phyloP scores from a whole-genome alignment of 164 flowering plant species.

The Aristolochia fimbriata region DNA sequence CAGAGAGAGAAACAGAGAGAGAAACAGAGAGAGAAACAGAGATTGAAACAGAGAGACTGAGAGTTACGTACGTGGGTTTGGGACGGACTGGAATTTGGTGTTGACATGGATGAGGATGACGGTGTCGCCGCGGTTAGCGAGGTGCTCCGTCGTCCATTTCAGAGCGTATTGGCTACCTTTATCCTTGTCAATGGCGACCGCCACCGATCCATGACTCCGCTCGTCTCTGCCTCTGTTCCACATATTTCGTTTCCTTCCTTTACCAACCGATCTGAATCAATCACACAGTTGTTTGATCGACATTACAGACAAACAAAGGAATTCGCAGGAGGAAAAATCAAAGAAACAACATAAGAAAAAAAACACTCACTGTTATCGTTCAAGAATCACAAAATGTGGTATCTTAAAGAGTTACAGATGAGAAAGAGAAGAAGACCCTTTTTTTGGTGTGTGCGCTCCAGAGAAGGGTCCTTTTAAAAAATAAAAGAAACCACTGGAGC shows the following conservation, averaged over 20 bases:
- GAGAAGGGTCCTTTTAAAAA: no score
- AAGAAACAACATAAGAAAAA: no score
- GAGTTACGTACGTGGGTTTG: slow-evolving; percentile 21
- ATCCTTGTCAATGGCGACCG: slow-evolving; percentile 72
- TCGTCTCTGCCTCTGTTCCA: slow-evolving; percentile 11
- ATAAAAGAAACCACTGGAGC: no score
- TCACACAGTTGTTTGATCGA: no score
- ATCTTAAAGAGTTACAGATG: no score
- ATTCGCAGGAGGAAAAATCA: no score
- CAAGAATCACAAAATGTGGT: no score
- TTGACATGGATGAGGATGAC: slow-evolving; percentile 56
- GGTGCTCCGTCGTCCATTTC: slow-evolving; percentile 63
- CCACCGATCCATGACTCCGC: slow-evolving; percentile 28
- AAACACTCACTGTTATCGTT: no score
- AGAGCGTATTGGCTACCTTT: slow-evolving; percentile 67
- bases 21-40: slow-evolving; percentile 5
- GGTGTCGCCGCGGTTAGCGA: slow-evolving; percentile 37
- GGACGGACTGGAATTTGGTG: slow-evolving; percentile 14
- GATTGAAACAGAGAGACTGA: background rate
- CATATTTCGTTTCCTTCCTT: slow-evolving; percentile 7
- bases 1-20: slow-evolving; percentile 5
- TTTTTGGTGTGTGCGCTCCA: no score
- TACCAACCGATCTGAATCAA: no score
- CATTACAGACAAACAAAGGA: no score
- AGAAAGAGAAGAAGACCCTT: no score